Conservation (phyloP, 2,329 filamentous ascomycete genomes). For the Aspergillus sp. region DNA sequence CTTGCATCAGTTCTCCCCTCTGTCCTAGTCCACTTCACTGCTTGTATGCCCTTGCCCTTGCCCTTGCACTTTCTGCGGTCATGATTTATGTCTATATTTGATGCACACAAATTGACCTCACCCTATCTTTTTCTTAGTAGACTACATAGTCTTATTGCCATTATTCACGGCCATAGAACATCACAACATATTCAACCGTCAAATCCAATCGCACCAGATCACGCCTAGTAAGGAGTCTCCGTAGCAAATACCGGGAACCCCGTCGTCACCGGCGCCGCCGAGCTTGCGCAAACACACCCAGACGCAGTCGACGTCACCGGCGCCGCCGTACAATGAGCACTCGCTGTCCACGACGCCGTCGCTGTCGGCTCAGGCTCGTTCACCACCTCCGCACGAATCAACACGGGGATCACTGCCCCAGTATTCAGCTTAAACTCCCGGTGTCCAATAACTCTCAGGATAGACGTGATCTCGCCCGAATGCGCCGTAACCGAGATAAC, state of each 20-base stretch:
- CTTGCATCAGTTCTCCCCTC: constrained; percentile 1
- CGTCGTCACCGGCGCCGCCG: constrained; percentile 31
- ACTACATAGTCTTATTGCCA: background rate
- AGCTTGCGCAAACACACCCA: constrained; percentile 31
- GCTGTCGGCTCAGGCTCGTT: constrained; percentile 14
- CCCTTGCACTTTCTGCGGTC: background rate
- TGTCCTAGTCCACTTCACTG: background rate
- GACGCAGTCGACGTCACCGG: constrained; percentile 28
- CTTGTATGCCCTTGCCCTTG: background rate
- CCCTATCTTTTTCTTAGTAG: background rate
- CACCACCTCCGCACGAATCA: constrained; percentile 45
- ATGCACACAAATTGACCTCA: background rate
- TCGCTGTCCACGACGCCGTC: constrained; percentile 27
- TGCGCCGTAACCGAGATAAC: constrained; percentile 58
- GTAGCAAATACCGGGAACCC: constrained; percentile 18
- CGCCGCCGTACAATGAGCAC: constrained; percentile 33
- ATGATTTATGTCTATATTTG: background rate
- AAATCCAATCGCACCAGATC: background rate
- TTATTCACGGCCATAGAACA: background rate
- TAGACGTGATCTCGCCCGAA: constrained; percentile 56
- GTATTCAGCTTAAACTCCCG: constrained; percentile 47
- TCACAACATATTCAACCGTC: too few species aligned
- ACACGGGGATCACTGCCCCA: constrained; percentile 51
- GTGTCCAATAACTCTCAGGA: constrained; percentile 49
- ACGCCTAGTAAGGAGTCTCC: background rate